These are phyloP conservation scores for Escovopsis sp. DNA, from an alignment of 2,329 filamentous ascomycete genomes.

Conservation along the genomic window DNA sequence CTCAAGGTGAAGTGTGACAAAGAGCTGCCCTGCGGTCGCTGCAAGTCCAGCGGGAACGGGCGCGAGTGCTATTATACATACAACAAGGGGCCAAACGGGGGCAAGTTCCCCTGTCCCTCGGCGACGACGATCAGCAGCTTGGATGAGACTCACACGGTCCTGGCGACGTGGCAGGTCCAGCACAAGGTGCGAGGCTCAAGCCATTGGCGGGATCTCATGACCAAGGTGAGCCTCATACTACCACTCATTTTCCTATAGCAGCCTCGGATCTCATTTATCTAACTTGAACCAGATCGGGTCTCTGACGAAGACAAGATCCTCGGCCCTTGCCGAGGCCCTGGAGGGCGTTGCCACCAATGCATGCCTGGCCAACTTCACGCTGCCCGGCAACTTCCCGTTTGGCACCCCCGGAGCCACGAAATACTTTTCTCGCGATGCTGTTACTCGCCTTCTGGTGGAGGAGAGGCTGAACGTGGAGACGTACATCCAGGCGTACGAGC, in stretches of 20 bases:
- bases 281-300: slow-evolving; percentile 12
- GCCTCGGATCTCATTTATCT: background rate
- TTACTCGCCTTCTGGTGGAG: slow-evolving; percentile 15
- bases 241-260: too few species aligned
- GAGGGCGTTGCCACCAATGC: slow-evolving; percentile 20
- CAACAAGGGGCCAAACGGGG: slow-evolving; percentile 21
- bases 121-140: slow-evolving; percentile 8
- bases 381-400: slow-evolving; percentile 23
- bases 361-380: slow-evolving; percentile 19
- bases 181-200: slow-evolving; percentile 20
- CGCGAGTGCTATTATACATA: slow-evolving; percentile 22
- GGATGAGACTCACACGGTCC: slow-evolving; percentile 14
- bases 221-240: slow-evolving; percentile 14
- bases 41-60: slow-evolving; percentile 19
- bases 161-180: slow-evolving; percentile 18
- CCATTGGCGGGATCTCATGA: slow-evolving; percentile 22
- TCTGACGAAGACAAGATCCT: slow-evolving; percentile 12
- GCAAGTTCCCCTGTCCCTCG: slow-evolving; percentile 18
- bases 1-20: slow-evolving; percentile 25
- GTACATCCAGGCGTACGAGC: slow-evolving; percentile 16
- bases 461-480: slow-evolving; percentile 12
- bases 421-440: slow-evolving; percentile 16
- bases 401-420: slow-evolving; percentile 19
- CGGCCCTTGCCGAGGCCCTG: slow-evolving; percentile 14
- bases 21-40: slow-evolving; percentile 20